These are phyloP conservation scores for Triticum urartu DNA, from an alignment of 176 grass and related monocot genomes.

Conservation along the genomic window DNA sequence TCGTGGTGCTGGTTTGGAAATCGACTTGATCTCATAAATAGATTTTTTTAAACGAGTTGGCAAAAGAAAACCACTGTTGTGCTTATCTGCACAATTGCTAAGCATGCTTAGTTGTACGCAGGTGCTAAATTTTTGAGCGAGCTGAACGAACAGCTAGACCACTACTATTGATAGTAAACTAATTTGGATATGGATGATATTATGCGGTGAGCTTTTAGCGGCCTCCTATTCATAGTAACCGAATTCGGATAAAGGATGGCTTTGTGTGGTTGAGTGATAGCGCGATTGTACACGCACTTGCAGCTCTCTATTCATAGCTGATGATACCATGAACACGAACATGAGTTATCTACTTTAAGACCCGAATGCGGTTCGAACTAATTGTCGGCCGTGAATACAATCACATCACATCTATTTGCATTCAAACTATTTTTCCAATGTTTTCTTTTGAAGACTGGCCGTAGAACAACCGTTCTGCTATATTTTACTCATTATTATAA, in stretches of 20 bases:
- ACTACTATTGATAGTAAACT: conserved; percentile 46
- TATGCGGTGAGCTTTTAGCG: conserved; percentile 19
- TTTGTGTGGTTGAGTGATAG: not conserved
- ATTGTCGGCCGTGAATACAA: not conserved
- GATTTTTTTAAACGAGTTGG: no score
- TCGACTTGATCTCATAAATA: no score
- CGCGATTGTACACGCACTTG: not conserved
- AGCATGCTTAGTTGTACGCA: not conserved
- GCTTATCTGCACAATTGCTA: not conserved
- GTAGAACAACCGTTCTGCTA: no score
- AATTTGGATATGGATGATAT: conserved; percentile 30
- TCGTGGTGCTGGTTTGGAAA: no score
- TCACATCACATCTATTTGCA: not conserved
- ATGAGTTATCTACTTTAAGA: conserved; percentile 30
- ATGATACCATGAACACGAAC: not conserved
- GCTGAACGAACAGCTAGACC: not conserved
- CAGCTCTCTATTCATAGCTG: conserved; percentile 27
- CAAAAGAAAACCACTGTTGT: not conserved
- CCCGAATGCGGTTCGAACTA: not conserved
- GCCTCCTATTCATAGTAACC: conserved; percentile 13
- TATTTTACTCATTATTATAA: no score
- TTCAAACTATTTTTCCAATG: not conserved
- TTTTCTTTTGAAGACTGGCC: not conserved
- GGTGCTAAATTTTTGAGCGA: not conserved
- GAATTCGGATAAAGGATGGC: conserved; percentile 5